Conservation (phyloP, 2,329 filamentous ascomycete genomes). For the Nannizziopsis barbatae region DNA sequence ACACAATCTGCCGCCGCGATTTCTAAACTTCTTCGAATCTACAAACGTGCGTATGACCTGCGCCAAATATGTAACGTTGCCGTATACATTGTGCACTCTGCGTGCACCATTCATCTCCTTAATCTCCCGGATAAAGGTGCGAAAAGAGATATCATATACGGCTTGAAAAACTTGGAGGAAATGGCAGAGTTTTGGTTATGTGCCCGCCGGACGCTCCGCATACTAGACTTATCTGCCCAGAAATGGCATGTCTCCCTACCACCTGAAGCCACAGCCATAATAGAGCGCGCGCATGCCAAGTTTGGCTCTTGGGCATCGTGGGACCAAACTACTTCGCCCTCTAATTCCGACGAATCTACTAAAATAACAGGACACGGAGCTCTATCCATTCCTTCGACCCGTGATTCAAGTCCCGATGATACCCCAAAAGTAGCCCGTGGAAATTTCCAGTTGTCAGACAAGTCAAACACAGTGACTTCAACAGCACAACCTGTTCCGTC, state of each 20-base stretch:
- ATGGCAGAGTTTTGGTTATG: slow-evolving; percentile 93
- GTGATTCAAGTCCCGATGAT: slow-evolving; percentile 6
- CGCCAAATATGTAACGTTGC: slow-evolving; percentile 93
- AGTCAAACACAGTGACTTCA: slow-evolving; percentile 16
- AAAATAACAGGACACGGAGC: slow-evolving; percentile 4
- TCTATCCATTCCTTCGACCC: slow-evolving; percentile 5
- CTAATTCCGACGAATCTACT: slow-evolving; percentile 11
- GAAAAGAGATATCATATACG: slow-evolving; percentile 77
- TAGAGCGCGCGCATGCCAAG: slow-evolving; percentile 67
- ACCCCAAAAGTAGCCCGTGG: neutral
- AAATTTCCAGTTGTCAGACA: neutral
- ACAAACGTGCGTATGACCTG: slow-evolving; percentile 82
- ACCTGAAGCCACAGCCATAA: slow-evolving; percentile 63
- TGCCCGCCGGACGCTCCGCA: slow-evolving; percentile 70
- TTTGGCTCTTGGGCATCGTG: slow-evolving; percentile 57
- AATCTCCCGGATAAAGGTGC: slow-evolving; percentile 90
- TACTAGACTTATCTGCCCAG: slow-evolving; percentile 71
- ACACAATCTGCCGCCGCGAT: slow-evolving; percentile 81
- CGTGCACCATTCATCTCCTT: slow-evolving; percentile 86
- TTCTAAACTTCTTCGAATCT: slow-evolving; percentile 86
- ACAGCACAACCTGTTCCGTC: neutral
- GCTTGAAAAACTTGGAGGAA: slow-evolving; percentile 83
- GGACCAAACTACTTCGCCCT: slow-evolving; percentile 50
- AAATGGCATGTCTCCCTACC: slow-evolving; percentile 86
- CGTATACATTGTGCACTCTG: slow-evolving; percentile 89